A percentile compares a stretch with the other conserved stretches of the same genome.
Conservation (phyloP, 108 stramenopile genomes). For the Nannochloropsis salina region DNA sequence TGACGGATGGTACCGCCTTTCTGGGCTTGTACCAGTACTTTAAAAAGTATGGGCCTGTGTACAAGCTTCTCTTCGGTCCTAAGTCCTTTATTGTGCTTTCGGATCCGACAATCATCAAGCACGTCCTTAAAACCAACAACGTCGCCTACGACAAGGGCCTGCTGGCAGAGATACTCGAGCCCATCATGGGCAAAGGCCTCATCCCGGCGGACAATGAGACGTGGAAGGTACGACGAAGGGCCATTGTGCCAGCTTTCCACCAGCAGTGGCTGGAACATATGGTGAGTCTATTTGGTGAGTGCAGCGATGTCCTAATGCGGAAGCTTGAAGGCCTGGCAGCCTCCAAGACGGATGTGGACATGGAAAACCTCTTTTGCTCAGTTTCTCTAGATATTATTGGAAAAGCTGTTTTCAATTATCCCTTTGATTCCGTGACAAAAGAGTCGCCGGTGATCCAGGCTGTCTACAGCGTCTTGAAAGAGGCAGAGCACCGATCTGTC, state of each 20-base stretch:
- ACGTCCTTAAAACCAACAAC: slow-evolving; percentile 76
- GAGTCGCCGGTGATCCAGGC: slow-evolving; percentile 69
- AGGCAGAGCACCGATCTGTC: slow-evolving; percentile 87
- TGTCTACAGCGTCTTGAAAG: slow-evolving; percentile 81
- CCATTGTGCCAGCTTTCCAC: slow-evolving; percentile 92
- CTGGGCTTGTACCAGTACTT: slow-evolving; percentile 79
- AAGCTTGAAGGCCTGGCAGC: slow-evolving; percentile 61
- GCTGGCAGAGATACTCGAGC: slow-evolving; percentile 51
- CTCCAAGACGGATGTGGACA: slow-evolving; percentile 62
- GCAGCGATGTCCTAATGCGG: slow-evolving; percentile 61
- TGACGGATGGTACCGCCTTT: slow-evolving; percentile 86
- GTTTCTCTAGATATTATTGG: slow-evolving; percentile 91
- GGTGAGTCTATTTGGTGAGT: slow-evolving; percentile 79
- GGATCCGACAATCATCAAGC: slow-evolving; percentile 79
- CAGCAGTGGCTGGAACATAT: slow-evolving; percentile 89
- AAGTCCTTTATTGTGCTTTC: slow-evolving; percentile 88
- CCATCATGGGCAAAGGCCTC: slow-evolving; percentile 77
- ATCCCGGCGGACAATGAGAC: slow-evolving; percentile 89
- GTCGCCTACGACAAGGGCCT: slow-evolving; percentile 66
- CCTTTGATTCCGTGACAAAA: slow-evolving; percentile 78
- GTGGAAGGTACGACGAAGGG: slow-evolving; percentile 77
- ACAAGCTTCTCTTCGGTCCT: slow-evolving; percentile 94
- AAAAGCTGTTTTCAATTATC: slow-evolving; percentile 82
- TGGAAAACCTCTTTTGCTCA: slow-evolving; percentile 80
- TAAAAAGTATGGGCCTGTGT: slow-evolving; percentile 68